phyloP scores from a whole-genome alignment of 225 moss, liverwort and hornwort species.

The Bryoerythrophyllum caledonicum region DNA sequence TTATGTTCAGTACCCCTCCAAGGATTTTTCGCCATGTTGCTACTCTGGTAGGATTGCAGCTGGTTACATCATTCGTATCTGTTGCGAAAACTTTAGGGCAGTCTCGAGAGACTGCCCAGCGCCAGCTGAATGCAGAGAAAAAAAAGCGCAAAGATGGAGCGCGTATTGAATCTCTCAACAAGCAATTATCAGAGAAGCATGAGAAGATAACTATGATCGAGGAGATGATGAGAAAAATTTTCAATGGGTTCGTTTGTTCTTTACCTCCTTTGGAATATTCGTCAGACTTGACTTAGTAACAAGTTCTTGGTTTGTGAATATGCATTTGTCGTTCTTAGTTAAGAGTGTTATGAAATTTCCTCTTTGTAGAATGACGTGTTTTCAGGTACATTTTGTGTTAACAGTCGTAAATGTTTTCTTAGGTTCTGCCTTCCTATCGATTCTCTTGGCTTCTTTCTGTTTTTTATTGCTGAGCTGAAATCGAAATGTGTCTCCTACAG shows the following conservation, averaged over 20 bases:
- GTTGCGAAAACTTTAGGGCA: slow-evolving; percentile 88
- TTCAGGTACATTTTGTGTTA: no score
- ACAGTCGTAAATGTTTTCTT: no score
- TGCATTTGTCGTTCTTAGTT: no score
- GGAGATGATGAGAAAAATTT: slow-evolving; percentile 98
- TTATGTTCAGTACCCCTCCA: slow-evolving; percentile 76
- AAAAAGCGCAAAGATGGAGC: slow-evolving; percentile 93
- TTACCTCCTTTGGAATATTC: not conserved
- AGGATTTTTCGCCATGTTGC: slow-evolving; percentile 89
- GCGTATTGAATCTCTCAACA: slow-evolving; percentile 85
- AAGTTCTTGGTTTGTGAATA: slow-evolving; percentile 5
- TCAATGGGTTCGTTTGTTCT: slow-evolving; percentile 77
- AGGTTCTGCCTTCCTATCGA: not conserved
- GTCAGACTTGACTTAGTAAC: no score
- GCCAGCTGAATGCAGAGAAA: slow-evolving; percentile 96
- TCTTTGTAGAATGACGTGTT: no score
- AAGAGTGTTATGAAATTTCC: slow-evolving; percentile 5
- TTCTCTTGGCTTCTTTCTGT: not conserved
- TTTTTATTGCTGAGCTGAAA: not conserved
- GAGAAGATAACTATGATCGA: slow-evolving; percentile 93
- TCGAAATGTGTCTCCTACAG: slow-evolving; percentile 36
- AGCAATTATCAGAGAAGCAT: slow-evolving; percentile 87
- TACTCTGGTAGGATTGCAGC: slow-evolving; percentile 85
- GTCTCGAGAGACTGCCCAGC: slow-evolving; percentile 92
- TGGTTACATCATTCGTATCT: slow-evolving; percentile 89